Conservation (phyloP, 208 protist species). For the Acanthamoeba lenticulata region DNA sequence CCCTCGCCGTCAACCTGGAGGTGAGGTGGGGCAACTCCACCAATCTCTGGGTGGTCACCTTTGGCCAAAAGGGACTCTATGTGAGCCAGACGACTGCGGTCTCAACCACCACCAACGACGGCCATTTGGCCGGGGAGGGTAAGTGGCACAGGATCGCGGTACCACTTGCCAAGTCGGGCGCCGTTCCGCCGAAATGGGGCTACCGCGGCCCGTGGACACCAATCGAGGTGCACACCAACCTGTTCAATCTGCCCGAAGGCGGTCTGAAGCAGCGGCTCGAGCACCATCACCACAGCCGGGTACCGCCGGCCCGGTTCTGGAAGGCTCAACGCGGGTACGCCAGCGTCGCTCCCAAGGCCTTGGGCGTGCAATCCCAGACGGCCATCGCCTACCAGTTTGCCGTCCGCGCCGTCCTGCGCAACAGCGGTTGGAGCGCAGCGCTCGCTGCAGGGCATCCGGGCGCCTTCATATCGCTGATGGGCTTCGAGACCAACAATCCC, state of each 20-base stretch:
- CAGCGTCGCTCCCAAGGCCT: neutral
- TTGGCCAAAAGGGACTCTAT: neutral
- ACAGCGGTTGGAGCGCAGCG: conserved; percentile 1
- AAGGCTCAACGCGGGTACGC: neutral
- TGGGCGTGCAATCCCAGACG: neutral
- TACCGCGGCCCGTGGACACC: neutral
- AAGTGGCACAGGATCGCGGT: neutral
- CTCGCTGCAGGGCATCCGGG: neutral
- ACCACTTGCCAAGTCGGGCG: neutral
- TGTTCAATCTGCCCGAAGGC: neutral
- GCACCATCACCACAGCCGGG: neutral
- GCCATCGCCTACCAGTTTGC: neutral
- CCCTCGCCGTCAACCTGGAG: neutral
- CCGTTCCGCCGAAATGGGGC: neutral
- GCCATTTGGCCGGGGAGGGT: neutral
- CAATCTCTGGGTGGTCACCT: neutral
- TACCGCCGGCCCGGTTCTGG: neutral
- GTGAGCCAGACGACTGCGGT: neutral
- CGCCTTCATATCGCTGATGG: neutral
- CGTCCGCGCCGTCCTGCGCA: neutral
- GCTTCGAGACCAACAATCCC: neutral
- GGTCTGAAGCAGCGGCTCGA: neutral
- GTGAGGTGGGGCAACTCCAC: neutral
- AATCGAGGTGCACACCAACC: neutral
- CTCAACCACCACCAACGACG: neutral